phyloP scores from a whole-genome alignment of 176 grass and related monocot species.

The Ampelocalamus luodianensis region DNA sequence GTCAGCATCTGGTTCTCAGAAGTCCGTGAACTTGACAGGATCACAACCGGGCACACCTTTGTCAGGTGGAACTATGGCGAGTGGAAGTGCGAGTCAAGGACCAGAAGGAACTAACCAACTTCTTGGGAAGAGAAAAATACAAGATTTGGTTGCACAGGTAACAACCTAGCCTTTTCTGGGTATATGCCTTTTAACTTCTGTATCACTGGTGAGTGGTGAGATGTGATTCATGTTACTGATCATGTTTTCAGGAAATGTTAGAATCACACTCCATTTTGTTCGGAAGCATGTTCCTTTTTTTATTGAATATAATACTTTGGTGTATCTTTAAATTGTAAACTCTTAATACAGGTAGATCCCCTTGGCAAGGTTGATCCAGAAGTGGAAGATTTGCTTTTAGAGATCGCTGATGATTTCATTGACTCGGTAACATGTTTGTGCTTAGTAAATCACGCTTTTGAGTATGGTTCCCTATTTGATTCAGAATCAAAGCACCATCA shows the following conservation, averaged over 20 bases:
- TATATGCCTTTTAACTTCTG: slow-evolving; percentile 19
- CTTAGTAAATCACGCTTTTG: slow-evolving; percentile 10
- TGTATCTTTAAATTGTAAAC: slow-evolving; percentile 15
- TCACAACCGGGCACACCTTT: slow-evolving; percentile 72
- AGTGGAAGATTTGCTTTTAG: slow-evolving; percentile 82
- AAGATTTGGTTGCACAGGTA: slow-evolving; percentile 92
- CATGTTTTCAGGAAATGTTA: slow-evolving; percentile 30
- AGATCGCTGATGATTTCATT: slow-evolving; percentile 89
- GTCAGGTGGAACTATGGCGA: slow-evolving; percentile 59
- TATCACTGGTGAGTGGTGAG: background rate
- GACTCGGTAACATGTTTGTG: slow-evolving; percentile 66
- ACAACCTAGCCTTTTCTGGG: slow-evolving; percentile 7
- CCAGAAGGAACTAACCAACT: slow-evolving; percentile 76
- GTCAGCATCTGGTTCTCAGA: slow-evolving; percentile 67
- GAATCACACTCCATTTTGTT: background rate
- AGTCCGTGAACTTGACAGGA: slow-evolving; percentile 66
- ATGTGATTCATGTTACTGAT: slow-evolving; percentile 29
- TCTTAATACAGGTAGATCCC: slow-evolving; percentile 78
- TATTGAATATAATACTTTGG: slow-evolving; percentile 18
- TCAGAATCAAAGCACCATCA: slow-evolving; percentile 28
- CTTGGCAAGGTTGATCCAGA: slow-evolving; percentile 71
- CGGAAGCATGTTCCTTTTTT: background rate
- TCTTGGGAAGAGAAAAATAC: slow-evolving; percentile 94
- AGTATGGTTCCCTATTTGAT: slow-evolving; percentile 6
- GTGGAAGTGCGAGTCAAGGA: slow-evolving; percentile 72